Base-by-base conservation (phyloP, 441 rosid species). In the Sinapis alba region DNA sequence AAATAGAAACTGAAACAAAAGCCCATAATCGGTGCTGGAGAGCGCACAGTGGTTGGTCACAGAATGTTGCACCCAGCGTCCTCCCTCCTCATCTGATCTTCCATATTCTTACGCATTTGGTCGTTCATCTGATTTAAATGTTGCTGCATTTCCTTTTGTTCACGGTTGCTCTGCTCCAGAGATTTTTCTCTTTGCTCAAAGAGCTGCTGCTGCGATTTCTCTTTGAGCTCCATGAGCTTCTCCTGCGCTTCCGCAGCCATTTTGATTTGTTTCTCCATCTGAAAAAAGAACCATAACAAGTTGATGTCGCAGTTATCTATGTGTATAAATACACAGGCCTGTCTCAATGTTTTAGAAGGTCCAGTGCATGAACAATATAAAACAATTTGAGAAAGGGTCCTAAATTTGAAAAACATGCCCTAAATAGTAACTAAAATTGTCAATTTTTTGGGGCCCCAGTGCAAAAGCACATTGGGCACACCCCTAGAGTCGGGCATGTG, bases 251-350 rank as follows among this genome's bases (percentile, higher is more conserved):
- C 63, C 1, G 63, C 7, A 59, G 38, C 38, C 38, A n/a, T 15
- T 59, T 27, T 59, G 6, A 59, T 59, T 7, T 28, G 18, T 59
- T 58, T 59, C 63, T 59, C 63, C 63, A 59, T 59, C 63, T 59
- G 63, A 59, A 32, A 26, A 27, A 7, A 18, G 4, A 56, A 11
- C 12, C 3, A 54, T 4, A 21, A 10, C 27, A 28, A n/a, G 43
- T 30, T 60, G 6, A 60, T 28, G 38, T 59, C 20, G 28, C 61
- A 57, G 18, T 57, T 58, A 26, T 57, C 16, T 58, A 27, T n/a
- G 62, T n/a, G 26, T 20, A 16, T 26, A 19, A 26, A 27, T n/a
- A n/a, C n/a, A n/a, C n/a, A n/a, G n/a, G n/a, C n/a, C n/a, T n/a
- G n/a, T n/a, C n/a, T n/a, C n/a, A n/a, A n/a, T n/a, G n/a, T n/a